Conservation (phyloP, 1,284 basidiomycete species). For the Rhodofomes roseus region DNA sequence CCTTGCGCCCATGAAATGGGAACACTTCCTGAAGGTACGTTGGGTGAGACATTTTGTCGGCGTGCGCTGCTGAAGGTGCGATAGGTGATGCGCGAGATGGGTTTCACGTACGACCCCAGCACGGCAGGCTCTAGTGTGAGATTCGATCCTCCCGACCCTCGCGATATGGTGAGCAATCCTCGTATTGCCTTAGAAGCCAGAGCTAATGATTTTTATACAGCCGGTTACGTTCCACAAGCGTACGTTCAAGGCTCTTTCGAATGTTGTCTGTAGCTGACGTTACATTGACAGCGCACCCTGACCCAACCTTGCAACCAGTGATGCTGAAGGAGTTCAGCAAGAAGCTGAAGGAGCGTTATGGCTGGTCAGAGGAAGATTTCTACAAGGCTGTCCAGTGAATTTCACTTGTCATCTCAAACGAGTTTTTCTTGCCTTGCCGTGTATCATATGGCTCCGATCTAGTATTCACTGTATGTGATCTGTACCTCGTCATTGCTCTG, state of each 20-base stretch:
- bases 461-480: background rate
- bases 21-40: conserved; percentile 53
- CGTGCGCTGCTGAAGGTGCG: background rate
- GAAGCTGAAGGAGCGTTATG: conserved; percentile 59
- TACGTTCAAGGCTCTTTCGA: conserved; percentile 29
- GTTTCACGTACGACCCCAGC: conserved; percentile 65
- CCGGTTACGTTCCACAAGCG: conserved; percentile 76
- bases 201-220: conserved; percentile 29
- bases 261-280: background rate
- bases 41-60: too few species aligned
- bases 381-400: conserved; percentile 11
- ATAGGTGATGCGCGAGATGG: conserved; percentile 75
- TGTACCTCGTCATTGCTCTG: background rate
- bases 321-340: conserved; percentile 53
- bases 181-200: background rate
- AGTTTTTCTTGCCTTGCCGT: background rate
- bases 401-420: background rate
- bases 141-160: conserved; percentile 65
- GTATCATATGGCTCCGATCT: background rate
- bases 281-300: conserved; percentile 59
- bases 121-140: conserved; percentile 80
- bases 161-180: conserved; percentile 43
- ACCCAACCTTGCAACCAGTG: conserved; percentile 53
- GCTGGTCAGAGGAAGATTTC: conserved; percentile 67
- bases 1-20: conserved; percentile 67